Evolutionary conservation across 441 rosid species (phyloP).

Genomic region (Capsella rubella): DNA sequence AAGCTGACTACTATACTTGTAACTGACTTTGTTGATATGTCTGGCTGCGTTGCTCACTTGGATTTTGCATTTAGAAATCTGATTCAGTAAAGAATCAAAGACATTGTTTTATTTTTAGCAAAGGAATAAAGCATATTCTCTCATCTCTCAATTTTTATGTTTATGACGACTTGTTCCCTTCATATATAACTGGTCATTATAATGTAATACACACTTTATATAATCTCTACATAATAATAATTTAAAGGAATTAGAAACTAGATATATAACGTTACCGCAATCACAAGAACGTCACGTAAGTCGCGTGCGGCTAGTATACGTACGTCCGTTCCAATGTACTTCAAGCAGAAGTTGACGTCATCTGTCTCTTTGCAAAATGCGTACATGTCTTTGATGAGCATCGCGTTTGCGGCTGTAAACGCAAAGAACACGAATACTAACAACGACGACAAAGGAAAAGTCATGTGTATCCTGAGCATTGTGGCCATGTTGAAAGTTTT

Average conservation of each 20-base stretch:
- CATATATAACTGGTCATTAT: neutral
- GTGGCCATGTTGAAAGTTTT: neutral
- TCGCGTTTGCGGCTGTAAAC: neutral
- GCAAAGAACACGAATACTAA: neutral
- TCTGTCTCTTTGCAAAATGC: neutral
- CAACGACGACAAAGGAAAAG: neutral
- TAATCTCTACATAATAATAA: neutral
- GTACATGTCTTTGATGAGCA: neutral
- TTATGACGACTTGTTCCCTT: neutral
- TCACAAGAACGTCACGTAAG: neutral
- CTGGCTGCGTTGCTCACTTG: neutral
- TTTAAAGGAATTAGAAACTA: neutral
- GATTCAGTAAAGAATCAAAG: neutral
- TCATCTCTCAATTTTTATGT: neutral
- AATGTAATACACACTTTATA: no score
- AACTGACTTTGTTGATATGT: neutral
- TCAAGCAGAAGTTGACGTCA: neutral
- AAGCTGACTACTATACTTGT: neutral
- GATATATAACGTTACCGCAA: neutral
- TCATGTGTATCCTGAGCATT: neutral
- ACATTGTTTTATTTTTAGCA: no score
- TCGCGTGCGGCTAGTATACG: neutral
- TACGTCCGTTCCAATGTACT: neutral
- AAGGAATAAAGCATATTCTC: no score
- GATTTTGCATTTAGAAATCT: neutral